A percentile compares a stretch with the other conserved stretches of the same genome.
phyloP scores from a whole-genome alignment of 2,329 filamentous ascomycete genomes.

The Phyllosticta citrichinensis region DNA sequence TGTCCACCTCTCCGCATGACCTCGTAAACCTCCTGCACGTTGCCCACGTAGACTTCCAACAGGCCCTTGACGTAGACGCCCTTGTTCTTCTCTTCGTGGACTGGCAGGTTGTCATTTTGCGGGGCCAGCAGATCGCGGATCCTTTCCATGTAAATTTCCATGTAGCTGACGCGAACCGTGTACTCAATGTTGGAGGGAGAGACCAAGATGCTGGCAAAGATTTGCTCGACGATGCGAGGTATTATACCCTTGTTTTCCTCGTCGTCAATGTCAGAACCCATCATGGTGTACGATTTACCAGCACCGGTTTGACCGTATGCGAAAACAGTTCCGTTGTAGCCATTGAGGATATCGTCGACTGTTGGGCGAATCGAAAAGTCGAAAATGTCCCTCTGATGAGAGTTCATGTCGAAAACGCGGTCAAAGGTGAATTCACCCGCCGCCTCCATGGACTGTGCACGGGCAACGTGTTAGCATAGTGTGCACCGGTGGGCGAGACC shows the following conservation, averaged over 20 bases:
- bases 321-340: slow-evolving; percentile 98
- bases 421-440: slow-evolving; percentile 85
- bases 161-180: slow-evolving; percentile 96
- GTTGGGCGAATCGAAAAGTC: slow-evolving; percentile 94
- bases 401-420: slow-evolving; percentile 90
- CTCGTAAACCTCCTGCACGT: slow-evolving; percentile 90
- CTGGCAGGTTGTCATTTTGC: slow-evolving; percentile 88
- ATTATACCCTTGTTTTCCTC: slow-evolving; percentile 84
- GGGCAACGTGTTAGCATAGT: slow-evolving; percentile 10
- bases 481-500: not conserved
- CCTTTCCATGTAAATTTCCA: slow-evolving; percentile 99
- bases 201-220: slow-evolving; percentile 87
- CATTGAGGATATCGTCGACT: slow-evolving; percentile 95
- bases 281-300: slow-evolving; percentile 99
- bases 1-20: slow-evolving; percentile 90
- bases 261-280: slow-evolving; percentile 91
- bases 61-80: slow-evolving; percentile 96
- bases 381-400: slow-evolving; percentile 86
- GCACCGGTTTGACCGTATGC: slow-evolving; percentile 97
- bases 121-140: slow-evolving; percentile 89
- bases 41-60: slow-evolving; percentile 89
- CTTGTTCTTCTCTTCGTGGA: slow-evolving; percentile 95
- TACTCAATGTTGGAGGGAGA: slow-evolving; percentile 94
- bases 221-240: slow-evolving; percentile 92
- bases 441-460: slow-evolving; percentile 64